Evolutionary conservation across 176 grass and related monocot species (phyloP).

Genomic region (Avena atlantica): DNA sequence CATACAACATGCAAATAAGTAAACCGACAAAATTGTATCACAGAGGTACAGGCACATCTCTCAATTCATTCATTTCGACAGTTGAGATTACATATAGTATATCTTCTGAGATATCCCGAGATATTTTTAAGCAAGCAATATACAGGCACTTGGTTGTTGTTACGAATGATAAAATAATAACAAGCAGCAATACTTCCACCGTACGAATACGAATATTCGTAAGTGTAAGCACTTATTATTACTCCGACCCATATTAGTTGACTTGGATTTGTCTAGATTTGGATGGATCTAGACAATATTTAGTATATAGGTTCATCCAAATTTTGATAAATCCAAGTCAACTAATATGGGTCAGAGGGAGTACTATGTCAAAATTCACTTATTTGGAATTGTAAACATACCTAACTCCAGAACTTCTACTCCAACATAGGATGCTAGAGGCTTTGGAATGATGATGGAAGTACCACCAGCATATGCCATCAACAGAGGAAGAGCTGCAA

Average conservation of each 20-base stretch:
- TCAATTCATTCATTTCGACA: constrained; percentile 26
- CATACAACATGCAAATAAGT: constrained; percentile 28
- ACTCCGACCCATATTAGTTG: too few species aligned
- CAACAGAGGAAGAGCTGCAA: constrained; percentile 91
- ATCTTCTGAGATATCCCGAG: constrained; percentile 12
- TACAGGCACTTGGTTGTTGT: not conserved
- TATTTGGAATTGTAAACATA: constrained; percentile 42
- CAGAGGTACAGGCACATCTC: not conserved
- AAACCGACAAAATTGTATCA: constrained; percentile 5
- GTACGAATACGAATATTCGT: not conserved
- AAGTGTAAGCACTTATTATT: not conserved
- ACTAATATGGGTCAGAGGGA: too few species aligned
- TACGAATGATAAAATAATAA: not conserved
- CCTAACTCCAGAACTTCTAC: constrained; percentile 88
- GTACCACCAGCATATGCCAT: constrained; percentile 99
- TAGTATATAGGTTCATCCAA: too few species aligned
- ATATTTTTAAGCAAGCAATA: constrained; percentile 23
- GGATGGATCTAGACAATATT: too few species aligned
- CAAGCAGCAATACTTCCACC: not conserved
- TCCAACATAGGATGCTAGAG: constrained; percentile 80
- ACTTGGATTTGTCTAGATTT: too few species aligned
- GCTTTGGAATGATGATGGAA: constrained; percentile 92
- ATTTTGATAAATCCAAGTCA: too few species aligned
- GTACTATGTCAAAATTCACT: not conserved
- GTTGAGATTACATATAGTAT: not conserved